Conservation (phyloP, 2,329 filamentous ascomycete species). For the Nannizziopsis arthrosporioides region DNA sequence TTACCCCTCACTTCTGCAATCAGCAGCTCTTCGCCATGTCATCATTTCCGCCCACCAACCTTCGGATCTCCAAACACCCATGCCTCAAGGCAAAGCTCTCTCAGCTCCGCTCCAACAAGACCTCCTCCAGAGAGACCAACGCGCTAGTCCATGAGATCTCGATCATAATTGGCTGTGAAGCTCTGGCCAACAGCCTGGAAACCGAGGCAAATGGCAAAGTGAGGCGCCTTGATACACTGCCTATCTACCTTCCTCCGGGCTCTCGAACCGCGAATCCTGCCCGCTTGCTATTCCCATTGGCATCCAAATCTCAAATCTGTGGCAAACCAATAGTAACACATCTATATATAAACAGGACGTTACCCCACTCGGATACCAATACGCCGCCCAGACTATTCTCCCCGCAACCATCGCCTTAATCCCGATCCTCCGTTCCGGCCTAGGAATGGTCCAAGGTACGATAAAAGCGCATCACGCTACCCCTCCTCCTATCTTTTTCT, state of each 20-base stretch:
- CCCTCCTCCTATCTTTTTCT: neutral
- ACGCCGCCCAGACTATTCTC: constrained; percentile 52
- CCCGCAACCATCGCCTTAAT: constrained; percentile 66
- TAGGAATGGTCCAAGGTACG: constrained; percentile 77
- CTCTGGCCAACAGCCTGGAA: constrained; percentile 54
- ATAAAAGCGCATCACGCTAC: constrained; percentile 6
- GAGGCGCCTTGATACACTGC: constrained; percentile 24
- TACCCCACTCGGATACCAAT: constrained; percentile 68
- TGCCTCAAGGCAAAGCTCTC: constrained; percentile 81
- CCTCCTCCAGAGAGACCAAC: constrained; percentile 65
- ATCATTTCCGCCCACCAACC: constrained; percentile 39
- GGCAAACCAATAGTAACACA: neutral
- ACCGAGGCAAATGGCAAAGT: constrained; percentile 53
- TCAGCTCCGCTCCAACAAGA: constrained; percentile 64
- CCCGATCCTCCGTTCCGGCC: constrained; percentile 81
- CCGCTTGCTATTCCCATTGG: too few relatives aligned
- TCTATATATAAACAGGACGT: constrained; percentile 46
- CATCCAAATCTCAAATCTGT: too few relatives aligned
- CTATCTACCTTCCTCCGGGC: too few relatives aligned
- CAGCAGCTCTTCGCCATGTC: neutral
- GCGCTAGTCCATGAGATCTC: constrained; percentile 75
- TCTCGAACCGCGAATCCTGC: neutral
- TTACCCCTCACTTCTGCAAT: neutral
- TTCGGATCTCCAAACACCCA: constrained; percentile 73
- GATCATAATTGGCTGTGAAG: constrained; percentile 70